Base-by-base conservation (phyloP, 2,329 filamentous ascomycete species). In the Lachnellula occidentalis region DNA sequence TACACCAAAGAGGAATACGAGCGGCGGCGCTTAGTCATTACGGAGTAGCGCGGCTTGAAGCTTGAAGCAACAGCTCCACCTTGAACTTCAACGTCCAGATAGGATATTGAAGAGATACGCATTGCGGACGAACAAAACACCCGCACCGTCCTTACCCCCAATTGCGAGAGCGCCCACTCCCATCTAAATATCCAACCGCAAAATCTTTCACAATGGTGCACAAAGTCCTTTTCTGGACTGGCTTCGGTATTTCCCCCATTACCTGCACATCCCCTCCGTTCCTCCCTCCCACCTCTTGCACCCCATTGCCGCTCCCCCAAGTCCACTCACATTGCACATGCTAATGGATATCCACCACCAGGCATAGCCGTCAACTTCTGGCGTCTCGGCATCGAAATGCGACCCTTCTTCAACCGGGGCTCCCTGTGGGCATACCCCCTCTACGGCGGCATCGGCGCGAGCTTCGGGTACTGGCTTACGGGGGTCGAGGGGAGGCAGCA, bases 351-450 rank as follows among this genome's bases (percentile, higher is more conserved):
- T 24, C 45, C 27, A 22, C 43, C 15, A 17, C 56, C 66, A 99
- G 94, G 94, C 79, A 76, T 96, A 67, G 91, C 88, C 70, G 87
- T 92, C 70, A 89, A 92, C 67, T 82, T 94, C 74, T 96, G 92
- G 90, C 94, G 97, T 75, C 86, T 99, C 72, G 94, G 92, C 69
- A 94, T 99, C 72, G 91, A 99, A 78, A 96, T 95, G 91, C 90
- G 92, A 60, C 94, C 92, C 50, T 86, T 96, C 73, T 90, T 97
- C 81, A 86, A 87, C 75, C 83, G 80, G 69, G 80, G 87, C 70
- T 88, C 87, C 53, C 83, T 96, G 68, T 95, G 90, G 88, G 90
- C 85, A 50, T 99, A 96, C 77, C 94, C 94, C 53, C 75, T 92
- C 65, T 99, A 94, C 74, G 92, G 86, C 56, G 82, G 82, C 64